A percentile compares a stretch with the other conserved stretches of the same genome.
Conservation (phyloP, 352 stramenopile species). For the Pythium graminicola region DNA sequence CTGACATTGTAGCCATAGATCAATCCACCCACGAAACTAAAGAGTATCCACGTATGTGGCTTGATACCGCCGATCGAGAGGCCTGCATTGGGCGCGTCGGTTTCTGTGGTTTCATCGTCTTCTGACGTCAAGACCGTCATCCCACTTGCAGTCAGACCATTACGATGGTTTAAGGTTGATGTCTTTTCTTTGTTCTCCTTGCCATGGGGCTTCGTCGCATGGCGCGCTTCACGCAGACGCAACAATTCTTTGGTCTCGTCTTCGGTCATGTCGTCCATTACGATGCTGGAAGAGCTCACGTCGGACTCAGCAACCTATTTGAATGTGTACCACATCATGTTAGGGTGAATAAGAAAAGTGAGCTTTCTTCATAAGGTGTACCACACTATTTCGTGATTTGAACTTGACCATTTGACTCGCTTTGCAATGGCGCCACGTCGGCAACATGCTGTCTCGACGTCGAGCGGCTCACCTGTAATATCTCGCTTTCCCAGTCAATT, state of each 20-base stretch:
- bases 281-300: no score
- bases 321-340: no score
- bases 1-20: slow-evolving; percentile 88
- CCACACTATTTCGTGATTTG: no score
- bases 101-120: background rate
- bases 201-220: background rate
- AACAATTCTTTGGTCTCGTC: slow-evolving; percentile 63
- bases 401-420: no score
- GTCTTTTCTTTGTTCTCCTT: background rate
- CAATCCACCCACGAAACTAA: slow-evolving; percentile 74
- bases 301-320: no score
- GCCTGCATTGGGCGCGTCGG: background rate
- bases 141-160: background rate
- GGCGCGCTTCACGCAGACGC: slow-evolving; percentile 34
- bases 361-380: no score
- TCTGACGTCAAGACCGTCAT: slow-evolving; percentile 9
- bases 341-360: no score
- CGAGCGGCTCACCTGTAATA: background rate
- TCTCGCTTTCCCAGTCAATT: background rate
- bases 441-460: background rate
- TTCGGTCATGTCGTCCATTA: slow-evolving; percentile 18
- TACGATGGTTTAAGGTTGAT: background rate
- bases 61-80: slow-evolving; percentile 27
- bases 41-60: slow-evolving; percentile 63
- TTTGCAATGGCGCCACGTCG: slow-evolving; percentile 20